Percentiles rank a stretch among this genome's conserved stretches.
Evolutionary conservation across 2,329 filamentous ascomycete species (phyloP).

Genomic region (Sporothrix protearum): DNA sequence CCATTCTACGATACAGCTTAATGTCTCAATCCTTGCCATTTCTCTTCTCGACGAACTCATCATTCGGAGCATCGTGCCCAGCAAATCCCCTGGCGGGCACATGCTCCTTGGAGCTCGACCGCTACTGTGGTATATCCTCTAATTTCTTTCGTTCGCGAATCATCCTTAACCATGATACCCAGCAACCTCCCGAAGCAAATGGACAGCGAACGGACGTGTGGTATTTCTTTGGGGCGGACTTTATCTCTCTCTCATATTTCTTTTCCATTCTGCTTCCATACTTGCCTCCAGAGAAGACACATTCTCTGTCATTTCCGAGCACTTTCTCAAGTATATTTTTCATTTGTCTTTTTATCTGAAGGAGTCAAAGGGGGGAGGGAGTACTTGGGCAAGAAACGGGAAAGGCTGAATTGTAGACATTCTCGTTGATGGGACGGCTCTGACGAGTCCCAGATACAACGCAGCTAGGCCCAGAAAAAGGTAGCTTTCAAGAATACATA

Average conservation of each 20-base stretch:
- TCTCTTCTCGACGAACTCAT: not conserved
- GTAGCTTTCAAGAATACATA: constrained; percentile 3
- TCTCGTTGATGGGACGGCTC: not conserved
- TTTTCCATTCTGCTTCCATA: not conserved
- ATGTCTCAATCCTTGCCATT: constrained; percentile 10
- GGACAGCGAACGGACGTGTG: constrained; percentile 17
- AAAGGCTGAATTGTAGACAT: not conserved
- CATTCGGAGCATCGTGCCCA: not conserved
- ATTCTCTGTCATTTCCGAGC: not conserved
- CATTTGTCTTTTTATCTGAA: not conserved
- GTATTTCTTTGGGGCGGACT: constrained; percentile 15
- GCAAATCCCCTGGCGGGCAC: too few relatives aligned
- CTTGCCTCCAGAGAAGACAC: not conserved
- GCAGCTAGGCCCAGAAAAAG: not conserved
- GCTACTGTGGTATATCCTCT: constrained; percentile 7
- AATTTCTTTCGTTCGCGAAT: not conserved
- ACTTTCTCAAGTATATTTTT: not conserved
- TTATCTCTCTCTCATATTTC: not conserved
- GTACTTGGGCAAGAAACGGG: not conserved
- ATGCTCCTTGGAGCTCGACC: not conserved
- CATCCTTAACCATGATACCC: constrained; percentile 16
- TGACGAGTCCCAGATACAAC: not conserved
- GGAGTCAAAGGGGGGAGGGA: not conserved
- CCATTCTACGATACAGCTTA: constrained; percentile 18
- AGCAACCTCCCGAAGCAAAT: constrained; percentile 12